phyloP scores from a whole-genome alignment of 2,329 filamentous ascomycete species.

The Penicillium sp. region DNA sequence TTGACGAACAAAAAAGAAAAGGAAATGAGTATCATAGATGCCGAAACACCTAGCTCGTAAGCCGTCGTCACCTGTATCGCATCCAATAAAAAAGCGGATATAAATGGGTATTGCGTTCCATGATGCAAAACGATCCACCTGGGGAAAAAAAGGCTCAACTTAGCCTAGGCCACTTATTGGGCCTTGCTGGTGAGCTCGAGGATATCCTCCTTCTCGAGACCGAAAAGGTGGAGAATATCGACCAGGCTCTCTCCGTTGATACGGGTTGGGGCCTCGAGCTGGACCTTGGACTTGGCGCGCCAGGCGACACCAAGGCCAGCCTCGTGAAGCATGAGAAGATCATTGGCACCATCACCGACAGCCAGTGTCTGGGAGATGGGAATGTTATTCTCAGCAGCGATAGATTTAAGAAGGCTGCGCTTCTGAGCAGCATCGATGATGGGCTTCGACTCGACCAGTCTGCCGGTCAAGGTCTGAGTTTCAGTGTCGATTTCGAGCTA shows the following conservation, averaged over 20 bases:
- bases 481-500: slow-evolving; percentile 51
- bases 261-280: slow-evolving; percentile 60
- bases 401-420: slow-evolving; percentile 53
- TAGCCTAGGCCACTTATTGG: slow-evolving; percentile 7
- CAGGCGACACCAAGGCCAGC: slow-evolving; percentile 65
- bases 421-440: slow-evolving; percentile 64
- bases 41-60: not conserved
- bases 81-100: not conserved
- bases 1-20: not conserved
- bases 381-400: slow-evolving; percentile 57
- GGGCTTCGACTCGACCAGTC: slow-evolving; percentile 52
- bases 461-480: slow-evolving; percentile 56
- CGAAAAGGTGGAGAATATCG: slow-evolving; percentile 61
- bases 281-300: slow-evolving; percentile 65
- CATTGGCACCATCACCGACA: slow-evolving; percentile 66
- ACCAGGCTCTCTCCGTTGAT: slow-evolving; percentile 59
- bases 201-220: slow-evolving; percentile 52
- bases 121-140: not conserved
- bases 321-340: slow-evolving; percentile 63
- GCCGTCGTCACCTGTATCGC: not conserved
- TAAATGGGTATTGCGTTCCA: slow-evolving; percentile 10
- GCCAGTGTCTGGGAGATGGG: slow-evolving; percentile 56
- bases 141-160: not conserved
- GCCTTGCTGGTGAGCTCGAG: slow-evolving; percentile 39
- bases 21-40: not conserved